phyloP scores from a whole-genome alignment of 148 eudicot species.

The Limonium bicolor region DNA sequence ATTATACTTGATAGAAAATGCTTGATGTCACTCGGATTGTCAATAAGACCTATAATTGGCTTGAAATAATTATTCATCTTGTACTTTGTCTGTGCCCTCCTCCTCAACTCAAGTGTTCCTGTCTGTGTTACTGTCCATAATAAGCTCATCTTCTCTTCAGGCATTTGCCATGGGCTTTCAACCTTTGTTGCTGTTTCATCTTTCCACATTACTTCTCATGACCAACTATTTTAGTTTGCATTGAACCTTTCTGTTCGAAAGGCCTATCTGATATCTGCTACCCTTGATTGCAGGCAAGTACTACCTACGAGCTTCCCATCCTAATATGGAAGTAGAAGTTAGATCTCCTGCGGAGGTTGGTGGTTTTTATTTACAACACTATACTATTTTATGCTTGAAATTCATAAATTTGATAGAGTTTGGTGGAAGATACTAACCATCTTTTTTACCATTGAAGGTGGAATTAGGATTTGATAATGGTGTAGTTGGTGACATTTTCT shows the following conservation, averaged over 20 bases:
- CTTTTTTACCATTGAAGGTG: constrained; percentile 34
- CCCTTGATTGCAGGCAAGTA: constrained; percentile 54
- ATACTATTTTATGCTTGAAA: not conserved
- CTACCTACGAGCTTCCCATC: constrained; percentile 60
- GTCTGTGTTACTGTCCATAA: too few relatives aligned
- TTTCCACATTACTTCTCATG: too few relatives aligned
- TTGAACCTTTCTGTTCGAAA: too few relatives aligned
- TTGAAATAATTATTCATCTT: too few relatives aligned
- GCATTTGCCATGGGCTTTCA: too few relatives aligned
- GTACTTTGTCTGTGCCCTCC: too few relatives aligned
- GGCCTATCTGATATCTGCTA: not conserved
- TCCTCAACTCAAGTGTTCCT: too few relatives aligned
- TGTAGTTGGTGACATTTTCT: constrained; percentile 63
- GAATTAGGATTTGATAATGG: constrained; percentile 81
- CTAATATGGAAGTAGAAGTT: constrained; percentile 56
- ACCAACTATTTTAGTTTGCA: too few relatives aligned
- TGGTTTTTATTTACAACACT: constrained; percentile 7
- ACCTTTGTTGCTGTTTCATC: not conserved
- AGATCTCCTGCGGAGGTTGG: constrained; percentile 68
- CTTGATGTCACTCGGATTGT: too few relatives aligned
- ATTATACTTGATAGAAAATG: too few relatives aligned
- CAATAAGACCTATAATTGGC: too few relatives aligned
- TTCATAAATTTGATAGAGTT: not conserved
- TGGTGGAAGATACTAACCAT: not conserved
- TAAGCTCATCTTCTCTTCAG: too few relatives aligned